Base-by-base conservation (phyloP, 2,329 filamentous ascomycete genomes). In the Shiraia sp. region DNA sequence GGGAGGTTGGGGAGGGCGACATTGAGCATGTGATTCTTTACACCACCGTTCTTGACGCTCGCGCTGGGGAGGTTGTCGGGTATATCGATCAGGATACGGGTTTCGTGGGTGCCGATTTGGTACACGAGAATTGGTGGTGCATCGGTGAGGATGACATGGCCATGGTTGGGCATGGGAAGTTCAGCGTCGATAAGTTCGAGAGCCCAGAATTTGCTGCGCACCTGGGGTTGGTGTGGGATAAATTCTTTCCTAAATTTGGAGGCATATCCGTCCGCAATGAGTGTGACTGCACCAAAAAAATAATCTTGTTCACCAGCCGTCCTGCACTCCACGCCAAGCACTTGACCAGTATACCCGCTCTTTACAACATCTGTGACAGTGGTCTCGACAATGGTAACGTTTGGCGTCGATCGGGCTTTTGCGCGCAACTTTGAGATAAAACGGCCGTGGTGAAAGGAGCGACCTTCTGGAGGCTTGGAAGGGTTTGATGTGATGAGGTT, bases 91-190 rank as follows among this genome's bases (percentile, higher is more conserved):
- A 99, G 80, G 10, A 87, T 88, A 52, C 93, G 84, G 1, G 93
- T 99, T 74, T 97, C 93, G 72, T 87, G 91, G 4, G 89, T 87
- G 63, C 93, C 92, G 66, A 99, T 99, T 73, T 97, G 93, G 76
- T 99, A 99, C 44, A 99, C 81, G 16, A 99, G 83, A 24, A 96
- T 83, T 0, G 93, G 92, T 0, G 83, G 76, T 32, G 82, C 80
- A 51, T 88, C 81, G 58, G 86, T 86, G 49, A 99, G 87, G 40
- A 96, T 78, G 52, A 99, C 92, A 70, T 95, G 90, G 14, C 92
- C 93, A 66, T 89, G 88, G 49, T 83, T 76, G 2, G 84, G 81
- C 37, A 80, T 77, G 2, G 90, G 89, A 8, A 97, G 80, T 16
- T 85, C 79, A 42, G 88, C 89, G 68, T 97, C 91, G 63, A 93